Conservation (phyloP, 148 eudicot genomes). For the Spergularia marina region DNA sequence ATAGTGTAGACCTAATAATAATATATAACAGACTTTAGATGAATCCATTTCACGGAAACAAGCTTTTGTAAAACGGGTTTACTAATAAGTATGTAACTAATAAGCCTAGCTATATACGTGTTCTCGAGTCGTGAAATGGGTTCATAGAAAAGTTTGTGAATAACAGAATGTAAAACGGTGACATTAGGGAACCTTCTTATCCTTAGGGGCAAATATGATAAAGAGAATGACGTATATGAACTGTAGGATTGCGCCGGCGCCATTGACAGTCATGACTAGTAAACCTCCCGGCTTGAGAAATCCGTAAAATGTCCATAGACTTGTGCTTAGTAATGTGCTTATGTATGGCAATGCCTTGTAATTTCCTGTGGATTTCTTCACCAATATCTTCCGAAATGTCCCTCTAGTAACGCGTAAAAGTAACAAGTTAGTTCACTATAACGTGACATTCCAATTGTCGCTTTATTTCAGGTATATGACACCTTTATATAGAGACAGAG, state of each 20-base stretch:
- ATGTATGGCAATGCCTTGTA: slow-evolving; percentile 27
- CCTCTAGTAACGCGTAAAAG: background rate
- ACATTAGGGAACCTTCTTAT: slow-evolving; percentile 12
- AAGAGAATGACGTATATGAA: slow-evolving; percentile 17
- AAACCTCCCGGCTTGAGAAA: slow-evolving; percentile 23
- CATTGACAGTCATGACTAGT: slow-evolving; percentile 20
- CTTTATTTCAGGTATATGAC: too few species aligned
- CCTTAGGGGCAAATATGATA: slow-evolving; percentile 18
- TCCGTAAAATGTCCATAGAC: slow-evolving; percentile 29
- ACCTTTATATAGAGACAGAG: too few species aligned
- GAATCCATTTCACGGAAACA: too few species aligned
- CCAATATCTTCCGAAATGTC: slow-evolving; percentile 22
- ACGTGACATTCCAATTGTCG: too few species aligned
- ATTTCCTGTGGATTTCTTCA: slow-evolving; percentile 28
- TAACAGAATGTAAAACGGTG: too few species aligned
- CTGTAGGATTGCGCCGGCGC: slow-evolving; percentile 14
- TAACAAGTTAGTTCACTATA: background rate
- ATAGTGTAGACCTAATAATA: too few species aligned
- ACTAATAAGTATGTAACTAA: too few species aligned
- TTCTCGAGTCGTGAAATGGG: too few species aligned
- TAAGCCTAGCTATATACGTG: too few species aligned
- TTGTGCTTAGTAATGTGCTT: slow-evolving; percentile 19
- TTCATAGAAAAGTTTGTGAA: too few species aligned
- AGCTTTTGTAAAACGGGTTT: too few species aligned
- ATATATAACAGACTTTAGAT: too few species aligned